These are phyloP conservation scores for Pythium aquatile DNA, from an alignment of 352 stramenopile species.

Conservation along the genomic window DNA sequence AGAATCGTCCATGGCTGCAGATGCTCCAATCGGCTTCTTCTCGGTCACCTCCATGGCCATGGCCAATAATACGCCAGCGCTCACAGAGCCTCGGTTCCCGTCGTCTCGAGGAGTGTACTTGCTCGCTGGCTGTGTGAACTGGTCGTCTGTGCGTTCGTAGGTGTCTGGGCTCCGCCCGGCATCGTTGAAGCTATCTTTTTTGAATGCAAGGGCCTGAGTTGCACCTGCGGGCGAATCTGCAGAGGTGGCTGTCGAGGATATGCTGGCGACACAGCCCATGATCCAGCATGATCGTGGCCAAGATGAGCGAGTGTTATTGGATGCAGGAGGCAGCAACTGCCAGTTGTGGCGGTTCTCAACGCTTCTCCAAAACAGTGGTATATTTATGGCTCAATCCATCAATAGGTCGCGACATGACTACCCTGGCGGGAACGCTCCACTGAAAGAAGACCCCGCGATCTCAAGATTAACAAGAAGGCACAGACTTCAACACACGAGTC, in stretches of 20 bases:
- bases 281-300: conserved; percentile 11
- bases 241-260: neutral
- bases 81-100: neutral
- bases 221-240: neutral
- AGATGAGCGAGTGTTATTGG: neutral
- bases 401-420: neutral
- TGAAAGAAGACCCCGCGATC: too few species aligned
- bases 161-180: neutral
- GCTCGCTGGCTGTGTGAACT: neutral
- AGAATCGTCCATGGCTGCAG: neutral
- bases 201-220: neutral
- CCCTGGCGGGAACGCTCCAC: too few species aligned
- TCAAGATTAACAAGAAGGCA: neutral
- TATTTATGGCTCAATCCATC: neutral
- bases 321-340: neutral
- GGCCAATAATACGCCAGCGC: conserved; percentile 12
- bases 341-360: neutral
- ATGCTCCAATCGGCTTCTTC: too few species aligned
- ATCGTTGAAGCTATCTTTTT: neutral
- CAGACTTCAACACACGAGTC: neutral
- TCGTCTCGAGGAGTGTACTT: conserved; percentile 11
- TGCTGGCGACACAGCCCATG: conserved; percentile 26
- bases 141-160: neutral
- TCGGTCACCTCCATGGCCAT: conserved; percentile 26
- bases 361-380: neutral